These are phyloP conservation scores for Cercospora brassicicola DNA, from an alignment of 2,329 filamentous ascomycete species.

Conservation along the genomic window DNA sequence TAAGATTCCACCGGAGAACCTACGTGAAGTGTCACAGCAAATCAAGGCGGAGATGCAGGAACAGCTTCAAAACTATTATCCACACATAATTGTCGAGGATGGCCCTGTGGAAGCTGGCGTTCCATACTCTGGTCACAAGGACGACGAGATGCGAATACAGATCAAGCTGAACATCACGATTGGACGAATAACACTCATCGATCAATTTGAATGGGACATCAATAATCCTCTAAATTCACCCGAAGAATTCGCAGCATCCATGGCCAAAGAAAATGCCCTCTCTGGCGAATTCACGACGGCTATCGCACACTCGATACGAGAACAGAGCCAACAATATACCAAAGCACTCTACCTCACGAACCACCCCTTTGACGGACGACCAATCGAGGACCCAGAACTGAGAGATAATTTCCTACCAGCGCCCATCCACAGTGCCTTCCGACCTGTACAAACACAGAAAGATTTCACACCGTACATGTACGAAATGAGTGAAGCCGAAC, in stretches of 20 bases:
- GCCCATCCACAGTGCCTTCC: slow-evolving; percentile 78
- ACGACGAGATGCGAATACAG: slow-evolving; percentile 96
- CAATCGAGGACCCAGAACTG: slow-evolving; percentile 88
- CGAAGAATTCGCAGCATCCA: slow-evolving; percentile 86
- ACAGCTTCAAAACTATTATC: slow-evolving; percentile 90
- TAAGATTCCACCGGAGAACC: slow-evolving; percentile 68
- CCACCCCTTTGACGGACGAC: slow-evolving; percentile 91
- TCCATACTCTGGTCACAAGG: slow-evolving; percentile 92
- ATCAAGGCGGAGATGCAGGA: slow-evolving; percentile 81
- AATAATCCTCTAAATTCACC: slow-evolving; percentile 92
- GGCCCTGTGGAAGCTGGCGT: slow-evolving; percentile 85
- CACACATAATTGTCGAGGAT: slow-evolving; percentile 85
- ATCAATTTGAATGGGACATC: slow-evolving; percentile 99
- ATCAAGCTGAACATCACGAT: slow-evolving; percentile 98
- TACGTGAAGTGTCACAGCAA: slow-evolving; percentile 51
- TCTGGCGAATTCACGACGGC: slow-evolving; percentile 95
- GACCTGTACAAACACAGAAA: slow-evolving; percentile 87
- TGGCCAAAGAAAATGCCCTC: slow-evolving; percentile 85
- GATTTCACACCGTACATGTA: slow-evolving; percentile 93
- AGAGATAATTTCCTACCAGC: slow-evolving; percentile 81
- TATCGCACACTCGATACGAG: slow-evolving; percentile 95
- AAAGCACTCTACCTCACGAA: slow-evolving; percentile 89
- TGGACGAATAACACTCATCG: slow-evolving; percentile 86
- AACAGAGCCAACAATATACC: slow-evolving; percentile 92
- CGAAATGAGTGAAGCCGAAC: slow-evolving; percentile 84